phyloP scores from a whole-genome alignment of 1,284 basidiomycete species.

The Leccinum subrobustum region DNA sequence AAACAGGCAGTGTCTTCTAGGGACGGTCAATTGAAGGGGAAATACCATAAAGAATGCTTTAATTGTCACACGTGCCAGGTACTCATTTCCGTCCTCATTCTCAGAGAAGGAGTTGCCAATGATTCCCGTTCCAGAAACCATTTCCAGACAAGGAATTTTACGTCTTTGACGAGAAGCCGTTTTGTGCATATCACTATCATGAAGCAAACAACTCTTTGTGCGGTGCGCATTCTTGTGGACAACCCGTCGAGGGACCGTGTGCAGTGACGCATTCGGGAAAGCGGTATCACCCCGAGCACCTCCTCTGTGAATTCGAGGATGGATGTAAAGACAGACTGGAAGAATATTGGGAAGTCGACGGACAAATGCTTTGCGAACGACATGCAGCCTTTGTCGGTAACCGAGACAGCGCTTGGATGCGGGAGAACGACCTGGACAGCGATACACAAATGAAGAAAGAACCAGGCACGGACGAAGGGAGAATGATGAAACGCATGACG shows the following conservation, averaged over 20 bases:
- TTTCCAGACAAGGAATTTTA: constrained; percentile 90
- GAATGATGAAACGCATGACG: constrained; percentile 62
- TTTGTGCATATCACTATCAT: constrained; percentile 89
- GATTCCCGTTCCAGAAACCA: constrained; percentile 54
- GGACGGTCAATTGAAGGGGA: constrained; percentile 90
- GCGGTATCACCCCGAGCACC: constrained; percentile 83
- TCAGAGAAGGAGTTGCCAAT: constrained; percentile 4
- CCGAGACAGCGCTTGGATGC: constrained; percentile 17
- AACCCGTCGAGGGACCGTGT: constrained; percentile 89
- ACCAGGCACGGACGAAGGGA: constrained; percentile 38
- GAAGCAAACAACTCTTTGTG: constrained; percentile 87
- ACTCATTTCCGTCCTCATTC: constrained; percentile 25
- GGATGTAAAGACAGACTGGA: constrained; percentile 61
- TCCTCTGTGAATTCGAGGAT: constrained; percentile 63
- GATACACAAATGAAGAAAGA: constrained; percentile 27
- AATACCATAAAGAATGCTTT: constrained; percentile 89
- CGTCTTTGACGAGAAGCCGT: constrained; percentile 82
- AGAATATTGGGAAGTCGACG: constrained; percentile 87
- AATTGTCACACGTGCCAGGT: constrained; percentile 81
- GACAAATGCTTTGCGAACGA: constrained; percentile 77
- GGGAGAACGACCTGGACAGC: constrained; percentile 14
- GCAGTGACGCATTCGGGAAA: constrained; percentile 76
- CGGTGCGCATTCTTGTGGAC: constrained; percentile 70
- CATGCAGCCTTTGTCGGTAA: constrained; percentile 49
- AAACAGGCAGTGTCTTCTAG: constrained; percentile 87